Base-by-base conservation (phyloP, 106 monocot species). In the Acanthochlamys bracteata region DNA sequence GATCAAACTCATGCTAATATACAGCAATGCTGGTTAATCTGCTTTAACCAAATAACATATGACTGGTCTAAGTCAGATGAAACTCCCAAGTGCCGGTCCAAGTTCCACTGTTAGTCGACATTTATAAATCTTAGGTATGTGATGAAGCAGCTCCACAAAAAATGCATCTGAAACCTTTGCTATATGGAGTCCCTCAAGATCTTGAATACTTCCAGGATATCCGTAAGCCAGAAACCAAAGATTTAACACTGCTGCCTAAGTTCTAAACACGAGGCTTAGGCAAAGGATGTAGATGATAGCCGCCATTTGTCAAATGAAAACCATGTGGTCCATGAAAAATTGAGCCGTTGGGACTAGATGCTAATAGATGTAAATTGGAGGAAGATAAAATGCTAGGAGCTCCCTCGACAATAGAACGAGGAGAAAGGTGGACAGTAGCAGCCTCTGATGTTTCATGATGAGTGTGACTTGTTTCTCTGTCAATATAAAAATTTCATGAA, bases 381-480 rank as follows among this genome's bases (percentile, higher is more conserved):
- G 75, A 63, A 7, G 71, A 77, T 27, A 65, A 60, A 24, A 61
- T 40, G 8, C 69, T 76, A 11, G 60, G 69, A 49, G 64, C 46
- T n/a, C 16, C 62, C 39, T 87, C 84, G 7, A 72, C 75, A 11
- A 67, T 81, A 19, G 69, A 73, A 33, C 71, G 69, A 23, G 47
- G 64, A 7, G 67, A 75, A 8, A 56, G 41, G 1, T 65, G 75
- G 14, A 66, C 55, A 11, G 59, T 22, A 25, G 69, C 60, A 6
- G 67, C 57, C 19, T 80, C 80, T 33, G 80, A 70, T 41, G 43
- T 57, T 57, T 80, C 82, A 12, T 68, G 69, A 62, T 66, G 65
- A 45, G 71, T 59, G 7, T 71, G 65, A 12, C 25, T 39, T 17
- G 63, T 43, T 26, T 76, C 78, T 8, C 76, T 79, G 76, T 0